A percentile compares a stretch with the other conserved stretches of the same genome.
Evolutionary conservation across 345 rosid species (phyloP).

Genomic region (Arabis hirsuta): DNA sequence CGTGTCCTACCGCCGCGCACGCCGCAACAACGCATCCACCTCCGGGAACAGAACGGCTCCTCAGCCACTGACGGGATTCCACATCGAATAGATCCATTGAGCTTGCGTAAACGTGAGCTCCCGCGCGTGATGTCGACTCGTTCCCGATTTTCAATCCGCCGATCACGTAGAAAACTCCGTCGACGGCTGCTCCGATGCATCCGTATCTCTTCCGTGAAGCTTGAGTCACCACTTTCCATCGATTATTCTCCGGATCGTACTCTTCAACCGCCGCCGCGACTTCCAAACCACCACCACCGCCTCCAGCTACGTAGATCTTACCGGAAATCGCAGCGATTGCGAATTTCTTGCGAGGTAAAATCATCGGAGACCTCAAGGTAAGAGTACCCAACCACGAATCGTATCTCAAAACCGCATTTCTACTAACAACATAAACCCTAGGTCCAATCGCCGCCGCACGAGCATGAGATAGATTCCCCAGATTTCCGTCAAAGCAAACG

Average conservation of each 20-base stretch:
- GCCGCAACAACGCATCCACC: constrained; percentile 96
- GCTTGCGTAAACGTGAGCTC: constrained; percentile 73
- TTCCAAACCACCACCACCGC: constrained; percentile 60
- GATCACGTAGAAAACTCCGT: constrained; percentile 82
- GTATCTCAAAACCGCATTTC: constrained; percentile 57
- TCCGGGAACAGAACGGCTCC: constrained; percentile 78
- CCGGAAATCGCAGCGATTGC: constrained; percentile 65
- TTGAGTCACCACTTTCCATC: constrained; percentile 66
- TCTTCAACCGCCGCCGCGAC: constrained; percentile 73
- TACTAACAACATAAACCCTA: constrained; percentile 59
- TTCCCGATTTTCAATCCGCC: constrained; percentile 81
- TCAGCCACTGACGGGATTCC: constrained; percentile 66
- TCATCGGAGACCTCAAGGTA: constrained; percentile 55
- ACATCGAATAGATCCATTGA: constrained; percentile 90
- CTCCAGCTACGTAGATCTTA: constrained; percentile 71
- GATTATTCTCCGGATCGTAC: constrained; percentile 69
- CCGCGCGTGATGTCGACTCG: constrained; percentile 46
- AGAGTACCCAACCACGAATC: constrained; percentile 65
- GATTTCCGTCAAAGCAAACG: constrained; percentile 35
- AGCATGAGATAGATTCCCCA: constrained; percentile 50
- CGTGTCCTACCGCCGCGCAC: constrained; percentile 62
- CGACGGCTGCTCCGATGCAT: constrained; percentile 77
- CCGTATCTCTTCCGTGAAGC: constrained; percentile 74
- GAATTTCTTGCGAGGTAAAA: constrained; percentile 68
- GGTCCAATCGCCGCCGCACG: constrained; percentile 73